Percentiles rank a stretch among this genome's conserved stretches.
These are phyloP conservation scores for Solanum verrucosum DNA, from an alignment of 257 asterid genomes.

Conservation along the genomic window DNA sequence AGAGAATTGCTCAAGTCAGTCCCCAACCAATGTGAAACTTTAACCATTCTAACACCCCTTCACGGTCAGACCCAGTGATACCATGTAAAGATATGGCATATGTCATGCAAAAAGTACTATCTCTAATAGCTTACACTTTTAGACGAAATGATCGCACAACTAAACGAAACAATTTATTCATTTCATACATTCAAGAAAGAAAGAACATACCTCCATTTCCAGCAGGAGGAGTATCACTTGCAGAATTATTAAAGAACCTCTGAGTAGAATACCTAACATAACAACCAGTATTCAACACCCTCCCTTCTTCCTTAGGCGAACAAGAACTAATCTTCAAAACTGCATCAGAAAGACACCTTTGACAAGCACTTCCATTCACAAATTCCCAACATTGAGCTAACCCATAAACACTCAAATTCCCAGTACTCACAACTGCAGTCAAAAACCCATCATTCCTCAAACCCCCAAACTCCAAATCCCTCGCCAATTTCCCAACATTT, in stretches of 20 bases:
- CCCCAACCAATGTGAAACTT: not conserved
- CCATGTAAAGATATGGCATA: not conserved
- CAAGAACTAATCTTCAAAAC: constrained; percentile 31
- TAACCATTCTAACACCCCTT: not conserved
- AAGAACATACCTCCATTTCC: constrained; percentile 32
- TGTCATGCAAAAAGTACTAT: not conserved
- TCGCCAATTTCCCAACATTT: constrained; percentile 31
- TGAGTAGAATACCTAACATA: constrained; percentile 53
- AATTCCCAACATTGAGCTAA: constrained; percentile 76
- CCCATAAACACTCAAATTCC: constrained; percentile 55
- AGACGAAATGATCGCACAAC: not conserved
- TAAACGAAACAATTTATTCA: not conserved
- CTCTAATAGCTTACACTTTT: not conserved
- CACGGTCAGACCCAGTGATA: no score
- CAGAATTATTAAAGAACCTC: constrained; percentile 47
- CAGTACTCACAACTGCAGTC: constrained; percentile 24
- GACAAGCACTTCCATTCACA: constrained; percentile 41
- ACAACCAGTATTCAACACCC: constrained; percentile 64
- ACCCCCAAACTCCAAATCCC: constrained; percentile 32
- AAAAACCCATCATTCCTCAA: constrained; percentile 46
- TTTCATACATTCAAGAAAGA: not conserved
- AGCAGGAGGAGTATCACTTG: constrained; percentile 5
- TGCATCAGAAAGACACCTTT: constrained; percentile 38
- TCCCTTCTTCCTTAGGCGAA: constrained; percentile 47
- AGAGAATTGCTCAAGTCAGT: no score